Evolutionary conservation across 2,329 filamentous ascomycete species (phyloP), one percentile per base, ranked within the genome.

Genomic region (Fusarium globosum): DNA sequence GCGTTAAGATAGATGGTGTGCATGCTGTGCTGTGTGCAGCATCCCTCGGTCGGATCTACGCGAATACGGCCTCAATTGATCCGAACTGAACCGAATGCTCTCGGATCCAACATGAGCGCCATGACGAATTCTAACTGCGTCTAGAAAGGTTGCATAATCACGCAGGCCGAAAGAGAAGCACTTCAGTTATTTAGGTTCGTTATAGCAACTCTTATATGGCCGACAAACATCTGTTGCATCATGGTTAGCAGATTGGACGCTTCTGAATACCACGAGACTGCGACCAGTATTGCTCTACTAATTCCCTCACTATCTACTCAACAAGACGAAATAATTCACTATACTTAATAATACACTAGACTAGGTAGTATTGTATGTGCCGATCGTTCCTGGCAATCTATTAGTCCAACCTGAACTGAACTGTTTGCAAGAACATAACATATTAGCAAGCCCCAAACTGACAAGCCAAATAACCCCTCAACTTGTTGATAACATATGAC

Each of bases 21-120:
- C 21, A 9, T 11, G n/a, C 28, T 20, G 21, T 45, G 23, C 65
- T 39, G 20, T 39, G 43, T 45, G n/a, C 20, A 35, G 16, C n/a
- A 62, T 63, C 61, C 66, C 62, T 77, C 71, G 67, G 65, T 77
- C 72, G 65, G 76, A 77, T 63, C 72, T 76, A 74, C 58, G 55
- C 64, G 49, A 64, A 52, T 43, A 61, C 51, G 59, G 57, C 46
- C 42, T 58, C 70, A 64, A 67, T 65, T 68, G 66, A 70, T 76
- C 72, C 70, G 74, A 74, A 56, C 63, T 53, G 41, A 51, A 63
- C 71, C 71, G 61, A 69, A 68, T 52, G 26, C 21, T 56, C 61
- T 71, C 67, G 64, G 69, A 51, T 53, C 64, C 55, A 68, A 49
- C 28, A 66, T 64, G 64, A 75, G 61, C 30, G 30, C 49, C 46